These are phyloP conservation scores for Phialophora verrucosa DNA, from an alignment of 2,329 filamentous ascomycete genomes.

Conservation along the genomic window DNA sequence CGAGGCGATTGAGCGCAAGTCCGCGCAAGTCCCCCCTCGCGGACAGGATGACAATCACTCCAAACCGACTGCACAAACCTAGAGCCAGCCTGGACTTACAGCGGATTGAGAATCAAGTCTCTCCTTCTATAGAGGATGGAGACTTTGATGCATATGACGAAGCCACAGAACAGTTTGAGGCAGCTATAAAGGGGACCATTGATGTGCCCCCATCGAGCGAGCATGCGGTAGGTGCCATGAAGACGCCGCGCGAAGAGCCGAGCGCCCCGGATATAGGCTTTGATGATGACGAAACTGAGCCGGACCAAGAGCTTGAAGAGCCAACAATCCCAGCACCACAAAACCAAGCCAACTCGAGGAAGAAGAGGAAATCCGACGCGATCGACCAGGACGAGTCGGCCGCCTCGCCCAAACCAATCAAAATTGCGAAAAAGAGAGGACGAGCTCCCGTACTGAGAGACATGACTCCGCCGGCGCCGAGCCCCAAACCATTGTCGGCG, in stretches of 20 bases:
- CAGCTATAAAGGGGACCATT: background rate
- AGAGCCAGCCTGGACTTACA: slow-evolving; percentile 23
- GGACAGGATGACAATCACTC: slow-evolving; percentile 27
- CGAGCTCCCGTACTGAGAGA: slow-evolving; percentile 18
- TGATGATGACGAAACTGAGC: slow-evolving; percentile 37
- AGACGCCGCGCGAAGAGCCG: slow-evolving; percentile 23
- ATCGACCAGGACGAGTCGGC: slow-evolving; percentile 32
- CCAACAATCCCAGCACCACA: slow-evolving; percentile 18
- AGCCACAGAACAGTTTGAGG: slow-evolving; percentile 12
- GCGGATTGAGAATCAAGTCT: slow-evolving; percentile 10
- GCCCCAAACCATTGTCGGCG: slow-evolving; percentile 45
- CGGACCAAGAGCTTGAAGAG: slow-evolving; percentile 24
- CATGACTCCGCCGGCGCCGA: background rate
- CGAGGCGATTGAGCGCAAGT: slow-evolving; percentile 18
- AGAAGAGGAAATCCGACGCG: slow-evolving; percentile 38
- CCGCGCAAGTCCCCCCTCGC: slow-evolving; percentile 30
- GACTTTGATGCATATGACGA: slow-evolving; percentile 14
- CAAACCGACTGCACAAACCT: slow-evolving; percentile 23
- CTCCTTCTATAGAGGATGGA: slow-evolving; percentile 20
- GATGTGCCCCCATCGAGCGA: slow-evolving; percentile 18
- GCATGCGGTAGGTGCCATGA: slow-evolving; percentile 25
- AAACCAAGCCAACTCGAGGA: slow-evolving; percentile 37
- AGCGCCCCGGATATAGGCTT: slow-evolving; percentile 22
- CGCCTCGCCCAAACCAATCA: slow-evolving; percentile 38
- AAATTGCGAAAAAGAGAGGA: slow-evolving; percentile 32